Base-by-base conservation (phyloP, 2,329 filamentous ascomycete genomes). In the Mycogone perniciosa region DNA sequence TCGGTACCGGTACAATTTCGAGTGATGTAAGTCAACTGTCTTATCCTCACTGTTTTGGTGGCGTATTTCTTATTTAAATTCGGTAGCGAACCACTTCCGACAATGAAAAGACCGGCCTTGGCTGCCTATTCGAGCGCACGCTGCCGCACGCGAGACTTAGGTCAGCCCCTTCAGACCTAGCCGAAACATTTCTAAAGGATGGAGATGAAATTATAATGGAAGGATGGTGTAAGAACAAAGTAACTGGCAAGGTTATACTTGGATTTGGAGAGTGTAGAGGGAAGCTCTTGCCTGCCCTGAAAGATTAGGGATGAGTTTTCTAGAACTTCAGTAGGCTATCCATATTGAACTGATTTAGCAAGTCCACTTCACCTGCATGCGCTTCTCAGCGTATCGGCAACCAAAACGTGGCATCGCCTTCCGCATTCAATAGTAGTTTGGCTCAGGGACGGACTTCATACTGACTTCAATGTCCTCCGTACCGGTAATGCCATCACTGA, bases 1-100 rank as follows among this genome's bases (percentile, higher is more conserved):
- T 52, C 30, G 50, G 50, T 9, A 52, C 44, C 33, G 50, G 50
- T 4, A 52, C 50, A 3, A 39, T 50, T 8, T 50, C 48, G 38
- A 42, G 40, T 26, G 26, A n/a, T 10, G 40, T 42, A 30, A 6
- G 40, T 29, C 35, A 7, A 38, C 4, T n/a, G 5, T n/a, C 7
- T 27, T 26, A 27, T 26, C 4, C 40, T 7, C 27, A 30, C 13
- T 6, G 20, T 42, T 10, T 3, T 30, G 10, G 11, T 26, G 11
- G n/a, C 29, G 40, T 13, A 42, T 27, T 42, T 26, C 8, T 42
- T 42, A 42, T 27, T 6, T 27, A n/a, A 8, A 30, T 13, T 11
- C 27, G 40, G 20, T 11, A 42, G 40, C 40, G 40, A 42, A 42
- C 40, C 20, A 30, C 11, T 26, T 3, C 20, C 6, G 26, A 42